Evolutionary conservation across 2,329 filamentous ascomycete species (phyloP).

Genomic region (Metarhizium brunneum): DNA sequence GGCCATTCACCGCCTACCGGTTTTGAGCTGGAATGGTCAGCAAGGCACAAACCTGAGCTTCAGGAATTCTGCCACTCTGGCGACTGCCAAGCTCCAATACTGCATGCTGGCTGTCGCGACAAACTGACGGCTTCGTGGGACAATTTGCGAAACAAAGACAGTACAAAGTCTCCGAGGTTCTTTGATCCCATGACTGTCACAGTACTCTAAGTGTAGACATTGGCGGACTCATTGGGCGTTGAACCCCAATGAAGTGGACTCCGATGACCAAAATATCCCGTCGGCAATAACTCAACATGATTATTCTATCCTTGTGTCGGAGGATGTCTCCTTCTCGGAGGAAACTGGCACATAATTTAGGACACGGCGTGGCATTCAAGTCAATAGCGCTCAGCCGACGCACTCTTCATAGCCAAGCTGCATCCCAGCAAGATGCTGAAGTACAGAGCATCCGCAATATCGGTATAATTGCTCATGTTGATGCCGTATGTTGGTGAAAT

Average conservation of each 20-base stretch:
- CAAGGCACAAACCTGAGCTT: not conserved
- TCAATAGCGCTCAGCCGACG: not conserved
- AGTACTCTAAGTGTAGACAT: not conserved
- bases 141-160: not conserved
- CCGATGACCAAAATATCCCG: not conserved
- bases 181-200: not conserved
- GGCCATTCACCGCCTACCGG: not conserved
- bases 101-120: not conserved
- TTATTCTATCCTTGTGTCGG: slow-evolving; percentile 8
- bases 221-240: not conserved
- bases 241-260: not conserved
- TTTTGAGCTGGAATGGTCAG: not conserved
- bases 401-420: slow-evolving; percentile 5
- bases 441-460: slow-evolving; percentile 71
- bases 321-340: slow-evolving; percentile 1
- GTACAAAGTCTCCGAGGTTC: not conserved
- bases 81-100: not conserved
- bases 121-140: not conserved
- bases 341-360: not conserved
- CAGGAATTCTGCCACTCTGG: not conserved
- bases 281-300: slow-evolving; percentile 6
- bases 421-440: slow-evolving; percentile 15
- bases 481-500: slow-evolving; percentile 51
- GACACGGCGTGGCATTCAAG: not conserved
- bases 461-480: slow-evolving; percentile 96